Conservation (phyloP, 352 stramenopile genomes). For the Plasmopara muralis region DNA sequence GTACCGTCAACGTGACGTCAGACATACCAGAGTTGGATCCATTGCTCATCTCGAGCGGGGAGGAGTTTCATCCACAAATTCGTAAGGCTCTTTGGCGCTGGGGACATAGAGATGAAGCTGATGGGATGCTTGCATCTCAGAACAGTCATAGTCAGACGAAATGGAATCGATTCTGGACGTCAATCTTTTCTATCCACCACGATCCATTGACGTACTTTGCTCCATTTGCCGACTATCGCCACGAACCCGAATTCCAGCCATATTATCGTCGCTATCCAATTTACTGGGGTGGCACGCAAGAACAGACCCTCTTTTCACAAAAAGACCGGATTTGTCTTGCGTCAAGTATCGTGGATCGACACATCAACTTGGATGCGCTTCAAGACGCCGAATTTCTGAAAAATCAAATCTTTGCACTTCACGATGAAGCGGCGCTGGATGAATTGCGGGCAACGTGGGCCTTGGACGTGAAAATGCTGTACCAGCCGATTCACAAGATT, state of each 20-base stretch:
- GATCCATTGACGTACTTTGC: slow-evolving; percentile 67
- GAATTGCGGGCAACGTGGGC: slow-evolving; percentile 65
- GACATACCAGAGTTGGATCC: slow-evolving; percentile 61
- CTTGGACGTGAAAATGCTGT: slow-evolving; percentile 45
- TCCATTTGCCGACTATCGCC: slow-evolving; percentile 58
- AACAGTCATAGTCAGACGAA: slow-evolving; percentile 25
- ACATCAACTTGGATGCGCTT: slow-evolving; percentile 62
- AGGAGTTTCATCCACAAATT: slow-evolving; percentile 43
- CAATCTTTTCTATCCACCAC: slow-evolving; percentile 51
- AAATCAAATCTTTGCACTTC: slow-evolving; percentile 76
- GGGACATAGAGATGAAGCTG: slow-evolving; percentile 66
- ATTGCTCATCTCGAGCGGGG: slow-evolving; percentile 39
- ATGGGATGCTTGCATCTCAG: slow-evolving; percentile 40
- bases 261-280: slow-evolving; percentile 70
- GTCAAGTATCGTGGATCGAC: slow-evolving; percentile 47
- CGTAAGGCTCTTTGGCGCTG: slow-evolving; percentile 38
- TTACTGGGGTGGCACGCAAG: slow-evolving; percentile 44
- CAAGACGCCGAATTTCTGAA: slow-evolving; percentile 41
- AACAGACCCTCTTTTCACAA: slow-evolving; percentile 64
- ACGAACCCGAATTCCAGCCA: slow-evolving; percentile 51
- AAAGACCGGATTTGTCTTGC: slow-evolving; percentile 71
- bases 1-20: slow-evolving; percentile 19
- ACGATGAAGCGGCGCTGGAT: slow-evolving; percentile 56
- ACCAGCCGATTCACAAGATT: slow-evolving; percentile 73
- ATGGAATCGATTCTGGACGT: slow-evolving; percentile 40